Evolutionary conservation across 2,329 filamentous ascomycete species (phyloP).

Genomic region (Lasiodiplodia theobromae): DNA sequence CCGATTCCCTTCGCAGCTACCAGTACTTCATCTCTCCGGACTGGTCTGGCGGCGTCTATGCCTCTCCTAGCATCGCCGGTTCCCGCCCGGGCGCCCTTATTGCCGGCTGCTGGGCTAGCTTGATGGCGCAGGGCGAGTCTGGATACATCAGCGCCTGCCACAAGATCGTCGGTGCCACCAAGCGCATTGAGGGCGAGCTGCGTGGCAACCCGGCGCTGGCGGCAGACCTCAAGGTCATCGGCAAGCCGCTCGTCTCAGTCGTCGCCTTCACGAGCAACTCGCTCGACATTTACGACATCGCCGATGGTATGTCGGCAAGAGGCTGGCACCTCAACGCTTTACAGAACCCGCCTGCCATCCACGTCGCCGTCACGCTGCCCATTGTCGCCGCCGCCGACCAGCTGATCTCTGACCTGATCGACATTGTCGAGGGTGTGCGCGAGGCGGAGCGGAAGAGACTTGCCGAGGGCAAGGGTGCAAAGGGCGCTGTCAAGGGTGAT

Average conservation of each 20-base stretch:
- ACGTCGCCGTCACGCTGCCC: conserved; percentile 91
- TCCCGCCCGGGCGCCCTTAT: conserved; percentile 93
- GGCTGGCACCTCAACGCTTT: conserved; percentile 97
- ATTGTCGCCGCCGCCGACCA: conserved; percentile 82
- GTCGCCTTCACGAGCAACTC: conserved; percentile 84
- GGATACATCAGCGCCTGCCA: conserved; percentile 89
- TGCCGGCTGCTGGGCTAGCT: conserved; percentile 90
- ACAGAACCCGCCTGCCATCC: conserved; percentile 89
- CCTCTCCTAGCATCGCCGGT: conserved; percentile 88
- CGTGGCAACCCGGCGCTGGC: conserved; percentile 71
- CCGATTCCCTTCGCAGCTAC: conserved; percentile 76
- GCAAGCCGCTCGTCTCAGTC: conserved; percentile 86
- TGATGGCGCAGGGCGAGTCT: conserved; percentile 86
- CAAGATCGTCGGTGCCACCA: conserved; percentile 85
- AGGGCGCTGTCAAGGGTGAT: conserved; percentile 71
- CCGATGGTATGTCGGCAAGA: conserved; percentile 81
- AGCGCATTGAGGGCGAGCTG: conserved; percentile 79
- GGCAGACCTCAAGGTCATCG: conserved; percentile 79
- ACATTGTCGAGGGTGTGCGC: conserved; percentile 71
- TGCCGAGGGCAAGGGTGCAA: conserved; percentile 70
- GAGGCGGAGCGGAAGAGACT: conserved; percentile 79
- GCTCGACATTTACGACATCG: conserved; percentile 94
- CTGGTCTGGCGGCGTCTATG: conserved; percentile 96
- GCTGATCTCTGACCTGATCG: conserved; percentile 73
- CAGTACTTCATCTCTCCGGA: conserved; percentile 97